Percentiles rank a stretch among this genome's conserved stretches.
phyloP scores from a whole-genome alignment of 352 stramenopile species.

The Blastocystis hominis region DNA sequence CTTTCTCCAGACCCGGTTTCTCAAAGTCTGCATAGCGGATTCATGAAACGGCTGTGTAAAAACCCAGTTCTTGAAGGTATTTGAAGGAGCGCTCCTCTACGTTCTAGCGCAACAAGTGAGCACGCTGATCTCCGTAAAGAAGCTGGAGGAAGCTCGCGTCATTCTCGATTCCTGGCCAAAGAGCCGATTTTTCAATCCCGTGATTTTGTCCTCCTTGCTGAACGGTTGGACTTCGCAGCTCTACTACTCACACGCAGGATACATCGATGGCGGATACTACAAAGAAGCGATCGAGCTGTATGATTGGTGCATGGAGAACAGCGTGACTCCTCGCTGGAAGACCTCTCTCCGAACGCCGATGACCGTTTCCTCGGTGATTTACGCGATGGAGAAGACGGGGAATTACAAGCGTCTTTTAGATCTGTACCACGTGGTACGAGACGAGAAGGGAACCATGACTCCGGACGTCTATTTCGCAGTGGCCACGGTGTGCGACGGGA shows the following conservation, averaged over 20 bases:
- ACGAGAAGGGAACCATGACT: not conserved
- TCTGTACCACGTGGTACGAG: not conserved
- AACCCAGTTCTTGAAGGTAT: slow-evolving; percentile 35
- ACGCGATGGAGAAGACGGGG: not conserved
- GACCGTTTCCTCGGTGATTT: not conserved
- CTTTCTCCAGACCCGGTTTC: slow-evolving; percentile 10
- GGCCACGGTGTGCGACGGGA: not conserved
- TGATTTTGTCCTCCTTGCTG: slow-evolving; percentile 7
- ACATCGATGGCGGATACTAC: not conserved
- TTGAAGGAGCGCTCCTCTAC: not conserved
- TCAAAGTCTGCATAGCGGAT: not conserved
- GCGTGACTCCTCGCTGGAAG: not conserved
- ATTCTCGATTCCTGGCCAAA: not conserved
- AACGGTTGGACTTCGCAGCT: not conserved
- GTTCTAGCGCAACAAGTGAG: slow-evolving; percentile 27
- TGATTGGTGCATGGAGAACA: slow-evolving; percentile 20
- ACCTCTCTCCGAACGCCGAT: not conserved
- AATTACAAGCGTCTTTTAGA: not conserved
- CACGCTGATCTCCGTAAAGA: not conserved
- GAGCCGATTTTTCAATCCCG: not conserved
- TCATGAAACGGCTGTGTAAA: not conserved
- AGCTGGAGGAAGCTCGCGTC: not conserved
- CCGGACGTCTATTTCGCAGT: slow-evolving; percentile 15
- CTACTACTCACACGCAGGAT: not conserved
- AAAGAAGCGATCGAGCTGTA: slow-evolving; percentile 22